phyloP scores from a whole-genome alignment of 2,329 filamentous ascomycete genomes.

The Claviceps lovelessii region DNA sequence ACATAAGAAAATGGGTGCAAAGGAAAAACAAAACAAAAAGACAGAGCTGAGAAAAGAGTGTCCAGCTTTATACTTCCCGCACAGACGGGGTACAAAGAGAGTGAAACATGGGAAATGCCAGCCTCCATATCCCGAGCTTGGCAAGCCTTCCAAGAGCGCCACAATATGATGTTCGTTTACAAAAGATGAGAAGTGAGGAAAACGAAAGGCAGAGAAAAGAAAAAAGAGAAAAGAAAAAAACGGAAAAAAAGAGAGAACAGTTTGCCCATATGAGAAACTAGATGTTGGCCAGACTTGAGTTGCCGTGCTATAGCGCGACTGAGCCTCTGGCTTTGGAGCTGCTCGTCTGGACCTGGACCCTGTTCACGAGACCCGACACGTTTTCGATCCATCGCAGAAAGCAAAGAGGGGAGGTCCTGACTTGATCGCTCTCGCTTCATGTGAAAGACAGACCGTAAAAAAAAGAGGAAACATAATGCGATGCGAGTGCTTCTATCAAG shows the following conservation, averaged over 20 bases:
- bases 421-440: neutral
- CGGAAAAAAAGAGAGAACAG: neutral
- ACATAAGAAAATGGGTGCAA: neutral
- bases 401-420: neutral
- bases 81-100: slow-evolving; percentile 4
- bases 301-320: neutral
- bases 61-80: slow-evolving; percentile 2
- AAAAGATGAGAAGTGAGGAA: neutral
- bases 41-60: slow-evolving; percentile 1
- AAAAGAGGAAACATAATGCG: neutral
- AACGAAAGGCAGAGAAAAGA: neutral
- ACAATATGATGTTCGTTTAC: slow-evolving; percentile 1
- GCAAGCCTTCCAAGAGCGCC: slow-evolving; percentile 3
- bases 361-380: neutral
- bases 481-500: neutral
- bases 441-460: neutral
- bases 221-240: neutral
- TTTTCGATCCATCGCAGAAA: neutral
- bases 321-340: neutral
- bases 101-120: slow-evolving; percentile 3
- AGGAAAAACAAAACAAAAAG: neutral
- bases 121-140: neutral
- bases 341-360: neutral
- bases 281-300: neutral
- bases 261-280: neutral